These are phyloP conservation scores for Ogataea dorogensis DNA, from an alignment of 805 yeast species.

Conservation along the genomic window DNA sequence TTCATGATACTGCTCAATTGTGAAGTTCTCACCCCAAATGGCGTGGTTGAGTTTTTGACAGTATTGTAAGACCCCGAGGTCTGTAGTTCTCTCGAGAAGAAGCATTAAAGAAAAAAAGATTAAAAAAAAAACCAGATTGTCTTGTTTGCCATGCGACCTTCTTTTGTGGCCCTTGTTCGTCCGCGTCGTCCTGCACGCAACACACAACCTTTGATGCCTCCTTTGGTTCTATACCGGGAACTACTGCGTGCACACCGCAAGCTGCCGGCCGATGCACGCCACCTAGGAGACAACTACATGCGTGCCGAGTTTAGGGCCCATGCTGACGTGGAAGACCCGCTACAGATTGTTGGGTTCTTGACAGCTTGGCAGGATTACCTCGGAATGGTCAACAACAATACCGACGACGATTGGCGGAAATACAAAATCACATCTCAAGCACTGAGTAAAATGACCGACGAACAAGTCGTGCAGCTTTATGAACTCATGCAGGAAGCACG, in stretches of 20 bases:
- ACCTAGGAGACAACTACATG: constrained; percentile 87
- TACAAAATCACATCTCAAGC: constrained; percentile 60
- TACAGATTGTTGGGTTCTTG: constrained; percentile 89
- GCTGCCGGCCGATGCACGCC: constrained; percentile 66
- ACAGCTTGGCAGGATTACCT: constrained; percentile 93
- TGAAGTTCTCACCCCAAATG: constrained; percentile 29
- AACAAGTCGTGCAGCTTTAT: constrained; percentile 80
- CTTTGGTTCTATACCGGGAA: constrained; percentile 73
- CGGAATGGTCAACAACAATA: constrained; percentile 41
- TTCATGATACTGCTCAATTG: constrained; percentile 23
- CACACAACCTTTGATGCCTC: constrained; percentile 65
- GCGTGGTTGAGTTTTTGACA: constrained; percentile 24
- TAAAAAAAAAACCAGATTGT: constrained; percentile 1
- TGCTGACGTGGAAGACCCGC: constrained; percentile 76
- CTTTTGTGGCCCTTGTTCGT: constrained; percentile 35
- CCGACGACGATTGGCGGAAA: constrained; percentile 62
- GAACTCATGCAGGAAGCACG: constrained; percentile 75
- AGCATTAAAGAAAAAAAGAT: constrained; percentile 3
- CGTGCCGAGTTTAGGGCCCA: constrained; percentile 88
- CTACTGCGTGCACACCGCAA: constrained; percentile 76
- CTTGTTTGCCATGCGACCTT: constrained; percentile 19
- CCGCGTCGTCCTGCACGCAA: constrained; percentile 28
- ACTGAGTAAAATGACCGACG: constrained; percentile 83
- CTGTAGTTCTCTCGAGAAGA: constrained; percentile 22
- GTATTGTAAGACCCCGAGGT: constrained; percentile 18